Evolutionary conservation across 352 stramenopile genomes (phyloP), one percentile per base, ranked within the genome.

Genomic region (Elongisporangium anandrum): DNA sequence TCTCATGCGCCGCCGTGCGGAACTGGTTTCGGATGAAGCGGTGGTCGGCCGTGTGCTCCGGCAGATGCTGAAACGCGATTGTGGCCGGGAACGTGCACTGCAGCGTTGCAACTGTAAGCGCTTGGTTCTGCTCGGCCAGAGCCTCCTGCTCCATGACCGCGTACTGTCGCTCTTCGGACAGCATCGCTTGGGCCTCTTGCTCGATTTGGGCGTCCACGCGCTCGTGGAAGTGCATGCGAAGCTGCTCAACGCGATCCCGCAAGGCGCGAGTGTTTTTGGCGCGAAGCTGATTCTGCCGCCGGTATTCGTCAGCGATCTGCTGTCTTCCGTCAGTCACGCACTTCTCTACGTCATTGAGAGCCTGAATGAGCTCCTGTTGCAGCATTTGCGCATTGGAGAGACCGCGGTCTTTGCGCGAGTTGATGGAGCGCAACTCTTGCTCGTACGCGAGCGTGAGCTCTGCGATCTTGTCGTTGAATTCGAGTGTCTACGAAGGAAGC

Each of bases 391-490:
- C 73, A 45, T 87, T 85, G 7, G 77, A 87, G 2, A 58, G 29
- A 20, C 67, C 68, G 9, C 69, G 68, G 23, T 84, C 62, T 54
- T 75, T 68, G 20, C 73, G 64, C 15, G 65, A 72, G 9, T 77
- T 53, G 29, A 92, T 77, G 6, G 57, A 67, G 4, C 72, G 70
- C 17, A 90, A n/a, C 7, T 90, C 78, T 15, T 77, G 71, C 20
- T 90, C 74, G 52, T 85, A 89, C 50, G 65, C 63, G 0, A 85
- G 62, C 4, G 69, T 79, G 13, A 90, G 59, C 13, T 78, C 68
- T 1, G 79, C 78, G 19, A 92, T 57, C 6, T 71, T 71, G 54
- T 92, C 77, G 57, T 87, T 88, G 52, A 90, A 92, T 50, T 73
- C 77, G 23, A 92, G 64, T 4, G 73, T 60, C 73, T 85, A 34